Percentiles rank a stretch among this genome's conserved stretches.
Conservation (phyloP, 148 eudicot species). For the Linanthus parryae region DNA sequence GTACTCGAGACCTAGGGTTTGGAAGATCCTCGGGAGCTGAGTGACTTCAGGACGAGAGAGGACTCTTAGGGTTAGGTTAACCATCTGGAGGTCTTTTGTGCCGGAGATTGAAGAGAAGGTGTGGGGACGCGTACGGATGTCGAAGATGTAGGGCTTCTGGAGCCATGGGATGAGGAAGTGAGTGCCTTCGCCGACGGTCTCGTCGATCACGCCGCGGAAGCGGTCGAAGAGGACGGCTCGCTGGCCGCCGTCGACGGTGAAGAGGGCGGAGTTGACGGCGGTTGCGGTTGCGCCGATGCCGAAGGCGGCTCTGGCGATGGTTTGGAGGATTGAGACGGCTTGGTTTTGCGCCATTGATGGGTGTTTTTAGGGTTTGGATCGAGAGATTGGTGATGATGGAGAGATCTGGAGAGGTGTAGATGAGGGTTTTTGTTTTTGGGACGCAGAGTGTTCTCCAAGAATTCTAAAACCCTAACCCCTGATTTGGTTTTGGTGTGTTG, state of each 20-base stretch:
- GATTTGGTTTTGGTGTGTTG: no score
- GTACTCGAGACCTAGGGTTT: conserved; percentile 63
- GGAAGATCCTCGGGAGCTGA: conserved; percentile 44
- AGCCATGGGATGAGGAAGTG: conserved; percentile 84
- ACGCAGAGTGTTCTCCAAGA: no score
- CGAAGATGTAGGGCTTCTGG: conserved; percentile 75
- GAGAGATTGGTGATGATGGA: no score
- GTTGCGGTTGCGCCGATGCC: background rate
- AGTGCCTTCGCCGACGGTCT: conserved; percentile 78
- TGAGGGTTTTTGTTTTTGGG: no score
- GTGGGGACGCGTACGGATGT: conserved; percentile 82
- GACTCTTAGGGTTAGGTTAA: conserved; percentile 75
- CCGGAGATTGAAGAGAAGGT: conserved; percentile 70
- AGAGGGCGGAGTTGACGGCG: background rate
- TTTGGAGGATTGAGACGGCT: background rate
- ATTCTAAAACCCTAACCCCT: no score
- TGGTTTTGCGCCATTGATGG: background rate
- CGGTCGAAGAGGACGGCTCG: background rate
- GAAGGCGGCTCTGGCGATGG: background rate
- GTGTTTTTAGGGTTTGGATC: no score
- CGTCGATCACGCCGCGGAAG: conserved; percentile 41
- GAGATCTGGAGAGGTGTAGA: no score
- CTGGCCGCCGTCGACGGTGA: background rate
- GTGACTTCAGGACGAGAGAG: conserved; percentile 60
- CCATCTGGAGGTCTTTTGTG: conserved; percentile 93